Base-by-base conservation (phyloP, 1,284 basidiomycete species). In the Wallemia ichthyophaga region DNA sequence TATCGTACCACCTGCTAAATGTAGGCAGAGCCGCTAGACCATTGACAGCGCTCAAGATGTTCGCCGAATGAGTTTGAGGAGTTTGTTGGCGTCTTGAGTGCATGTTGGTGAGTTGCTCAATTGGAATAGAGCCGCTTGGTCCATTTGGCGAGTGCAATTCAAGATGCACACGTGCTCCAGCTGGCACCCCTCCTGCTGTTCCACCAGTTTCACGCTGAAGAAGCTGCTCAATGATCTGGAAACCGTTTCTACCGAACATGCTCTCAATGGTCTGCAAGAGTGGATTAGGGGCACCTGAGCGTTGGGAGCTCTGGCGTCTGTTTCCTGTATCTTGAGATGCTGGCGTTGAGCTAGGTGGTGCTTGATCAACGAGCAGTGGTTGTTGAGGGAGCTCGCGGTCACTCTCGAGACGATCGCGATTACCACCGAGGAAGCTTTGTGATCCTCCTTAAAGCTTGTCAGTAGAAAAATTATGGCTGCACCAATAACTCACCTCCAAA, bases 1-100 rank as follows among this genome's bases (percentile, higher is more conserved):
- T 91, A 65, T 95, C 89, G 1, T 76, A 72, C 91, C 92, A 96
- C 56, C 92, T 78, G 65, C 85, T 82, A n/a, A 81, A 68, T 0
- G 92, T 95, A 11, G 71, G 82, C 61, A 85, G 71, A 1, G 89
- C 89, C 11, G 67, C 63, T 64, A 73, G 75, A 17, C 72, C 71
- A 23, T 66, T 63, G 37, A 48, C 37, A 15, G 37, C 37, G 5
- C 3, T 68, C 65, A 17, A 58, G 59, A 21, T 62, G 60, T 48
- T 63, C 61, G 11, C 61, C 2, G 57, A 31, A 13, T 31, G 32
- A 15, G 7, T 27, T 23, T 21, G 13, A 24, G 23, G 57, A 33
- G 13, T 19, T 15, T 58, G 27, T 60, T 2, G 62, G 61, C 2
- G 59, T 56, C 15, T 62, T 62, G 17, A 60, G 58, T 1, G 59